Base-by-base conservation (phyloP, 345 rosid species). In the Eucalyptus marginata region DNA sequence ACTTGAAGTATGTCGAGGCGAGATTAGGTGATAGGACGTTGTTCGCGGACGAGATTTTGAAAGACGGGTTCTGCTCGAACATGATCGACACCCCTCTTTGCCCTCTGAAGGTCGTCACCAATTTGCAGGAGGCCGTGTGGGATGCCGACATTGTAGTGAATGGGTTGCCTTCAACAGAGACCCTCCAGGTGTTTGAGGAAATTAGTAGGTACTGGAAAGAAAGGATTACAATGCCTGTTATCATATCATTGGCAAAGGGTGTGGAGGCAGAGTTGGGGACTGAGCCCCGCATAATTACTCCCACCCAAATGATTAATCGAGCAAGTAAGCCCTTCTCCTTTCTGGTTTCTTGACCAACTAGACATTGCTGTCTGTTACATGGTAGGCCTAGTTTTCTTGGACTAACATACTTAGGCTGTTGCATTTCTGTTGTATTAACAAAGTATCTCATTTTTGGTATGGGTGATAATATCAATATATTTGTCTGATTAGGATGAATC, bases 71-170 rank as follows among this genome's bases (percentile, higher is more conserved):
- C 86, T 97, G 99, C 96, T 91, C 95, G 92, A 97, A 98, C 92
- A 98, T 98, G 99, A 95, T 97, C 7, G 99, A 97, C 47, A 97
- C 98, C 8, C 99, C 99, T 5, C 93, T 98, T 88, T 95, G 98
- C 51, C 99, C 99, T 25, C 90, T 98, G 86, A 98, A 98, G 89
- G 99, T 97, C 89, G 99, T 98, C 89, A 97, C 97, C 12, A 98
- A 97, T 91, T 91, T 98, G 90, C 99, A 96, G 90, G 99, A 98
- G 92, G 99, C 98, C 88, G 97, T 97, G 56, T 98, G 99, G 99
- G 99, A 98, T 93, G 99, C 99, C 16, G 99, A 98, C 92, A 93
- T 98, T 49, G 97, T 98, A 64, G 95, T 98, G 62, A 98, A 98
- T 92, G 99, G 98, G 27, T 92, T 98, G 94, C 99, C 99, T 62